phyloP scores from a whole-genome alignment of 1,284 basidiomycete species.

The Ustilago loliicola region DNA sequence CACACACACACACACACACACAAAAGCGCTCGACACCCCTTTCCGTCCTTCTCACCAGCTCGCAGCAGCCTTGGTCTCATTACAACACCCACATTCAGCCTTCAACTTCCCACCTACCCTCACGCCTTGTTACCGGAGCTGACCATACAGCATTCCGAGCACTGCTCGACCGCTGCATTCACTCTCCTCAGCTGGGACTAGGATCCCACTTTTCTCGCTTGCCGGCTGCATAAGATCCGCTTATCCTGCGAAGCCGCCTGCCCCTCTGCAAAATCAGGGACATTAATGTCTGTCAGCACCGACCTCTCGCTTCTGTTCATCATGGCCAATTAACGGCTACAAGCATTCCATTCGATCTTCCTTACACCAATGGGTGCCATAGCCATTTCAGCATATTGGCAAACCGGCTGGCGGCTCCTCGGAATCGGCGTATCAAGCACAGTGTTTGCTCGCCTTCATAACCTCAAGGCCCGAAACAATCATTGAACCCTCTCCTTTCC shows the following conservation, averaged over 20 bases:
- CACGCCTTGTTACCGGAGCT: background rate
- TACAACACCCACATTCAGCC: background rate
- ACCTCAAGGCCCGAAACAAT: background rate
- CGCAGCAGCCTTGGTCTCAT: background rate
- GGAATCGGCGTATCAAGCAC: background rate
- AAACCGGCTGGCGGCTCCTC: background rate
- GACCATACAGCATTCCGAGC: background rate
- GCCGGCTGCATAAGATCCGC: background rate
- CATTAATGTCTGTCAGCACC: background rate
- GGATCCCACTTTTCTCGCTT: background rate
- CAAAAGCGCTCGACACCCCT: background rate
- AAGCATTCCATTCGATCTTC: background rate
- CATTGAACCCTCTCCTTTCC: background rate
- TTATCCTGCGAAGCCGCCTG: background rate
- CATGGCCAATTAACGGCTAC: constrained; percentile 2
- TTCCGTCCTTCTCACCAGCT: background rate
- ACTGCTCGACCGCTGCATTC: background rate
- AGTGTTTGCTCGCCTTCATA: constrained; percentile 12
- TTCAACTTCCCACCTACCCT: background rate
- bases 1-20: background rate
- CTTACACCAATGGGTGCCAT: background rate
- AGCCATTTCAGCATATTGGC: background rate
- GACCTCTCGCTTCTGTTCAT: constrained; percentile 3
- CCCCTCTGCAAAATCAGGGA: background rate
- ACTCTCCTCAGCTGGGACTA: background rate